A percentile compares a stretch with the other conserved stretches of the same genome.
Evolutionary conservation across 2,329 filamentous ascomycete species (phyloP).

Genomic region (Alternaria gaisen): DNA sequence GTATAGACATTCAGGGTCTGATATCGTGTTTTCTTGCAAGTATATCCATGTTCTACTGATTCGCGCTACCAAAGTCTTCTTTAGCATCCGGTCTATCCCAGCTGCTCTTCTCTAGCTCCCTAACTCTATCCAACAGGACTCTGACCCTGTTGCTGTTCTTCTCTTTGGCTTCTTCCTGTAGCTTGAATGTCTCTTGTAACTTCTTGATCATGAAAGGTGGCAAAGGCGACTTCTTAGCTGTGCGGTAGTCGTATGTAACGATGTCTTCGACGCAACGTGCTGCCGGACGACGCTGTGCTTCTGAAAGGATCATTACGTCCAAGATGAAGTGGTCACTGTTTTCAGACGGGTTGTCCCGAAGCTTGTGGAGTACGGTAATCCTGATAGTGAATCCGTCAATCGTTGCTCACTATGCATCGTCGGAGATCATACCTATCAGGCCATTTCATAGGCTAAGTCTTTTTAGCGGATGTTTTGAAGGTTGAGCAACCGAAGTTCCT

Average conservation of each 20-base stretch:
- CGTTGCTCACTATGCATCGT: not conserved
- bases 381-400: slow-evolving; percentile 36
- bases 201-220: slow-evolving; percentile 69
- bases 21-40: not conserved
- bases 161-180: slow-evolving; percentile 68
- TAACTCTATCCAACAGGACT: slow-evolving; percentile 59
- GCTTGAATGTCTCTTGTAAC: slow-evolving; percentile 66
- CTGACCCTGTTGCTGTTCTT: slow-evolving; percentile 63
- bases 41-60: slow-evolving; percentile 11
- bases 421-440: slow-evolving; percentile 68
- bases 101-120: slow-evolving; percentile 72
- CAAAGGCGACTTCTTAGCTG: slow-evolving; percentile 65
- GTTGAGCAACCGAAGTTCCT: not conserved
- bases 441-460: slow-evolving; percentile 73
- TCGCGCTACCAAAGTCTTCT: slow-evolving; percentile 66
- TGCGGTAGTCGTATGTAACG: slow-evolving; percentile 77
- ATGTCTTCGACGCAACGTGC: slow-evolving; percentile 81
- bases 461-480: not conserved
- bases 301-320: slow-evolving; percentile 75
- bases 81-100: slow-evolving; percentile 78
- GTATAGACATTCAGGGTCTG: not conserved
- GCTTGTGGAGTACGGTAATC: slow-evolving; percentile 84
- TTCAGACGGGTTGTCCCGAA: slow-evolving; percentile 63
- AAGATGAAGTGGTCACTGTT: slow-evolving; percentile 65
- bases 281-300: slow-evolving; percentile 74